Base-by-base conservation (phyloP, 306 rosid species). In the Benincasa hispida region DNA sequence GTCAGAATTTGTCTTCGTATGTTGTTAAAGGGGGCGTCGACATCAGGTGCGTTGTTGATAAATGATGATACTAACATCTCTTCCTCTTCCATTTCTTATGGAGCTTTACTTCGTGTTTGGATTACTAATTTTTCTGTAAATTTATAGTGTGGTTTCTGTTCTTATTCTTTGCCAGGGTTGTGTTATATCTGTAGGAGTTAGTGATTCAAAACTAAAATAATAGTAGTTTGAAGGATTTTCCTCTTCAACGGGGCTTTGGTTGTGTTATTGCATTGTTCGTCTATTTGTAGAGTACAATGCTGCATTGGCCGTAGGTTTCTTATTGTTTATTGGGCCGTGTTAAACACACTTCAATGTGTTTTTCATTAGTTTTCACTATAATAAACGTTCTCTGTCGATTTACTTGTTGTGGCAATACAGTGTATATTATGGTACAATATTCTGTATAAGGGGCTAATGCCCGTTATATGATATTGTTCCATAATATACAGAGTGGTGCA, bases 1-100 rank as follows among this genome's bases (percentile, higher is more conserved):
- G 89, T 21, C 91, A 81, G 82, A 94, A 92, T 87, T 79, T 94
- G 47, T 85, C 97, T 62, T 61, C 85, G n/a, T 89, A 87, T 65
- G 62, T 90, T 61, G 86, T 82, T 12, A 90, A 87, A 83, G 89
- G 87, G 12, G 99, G 97, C 79, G 95, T 79, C 74, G 91, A 90
- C 77, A 92, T 94, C 85, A 94, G 99, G 99, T 94, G 51, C 50
- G n/a, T 56, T 60, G 60, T 72, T 51, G 51, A 35, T 63, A 4
- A 45, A 5, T 47, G 11, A 30, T 59, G 35, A 27, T 59, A 17
- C 21, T 21, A 19, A 12, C 34, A n/a, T 10, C 10, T 67, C 34
- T 12, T 39, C 11, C 37, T 10, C 47, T 59, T 51, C 39, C 11
- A 3, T 42, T 69, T 69, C 75, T 45, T 8, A 24, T 53, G 13